These are phyloP conservation scores for Fagopyrum esculentum DNA, from an alignment of 148 eudicot genomes.

Conservation along the genomic window DNA sequence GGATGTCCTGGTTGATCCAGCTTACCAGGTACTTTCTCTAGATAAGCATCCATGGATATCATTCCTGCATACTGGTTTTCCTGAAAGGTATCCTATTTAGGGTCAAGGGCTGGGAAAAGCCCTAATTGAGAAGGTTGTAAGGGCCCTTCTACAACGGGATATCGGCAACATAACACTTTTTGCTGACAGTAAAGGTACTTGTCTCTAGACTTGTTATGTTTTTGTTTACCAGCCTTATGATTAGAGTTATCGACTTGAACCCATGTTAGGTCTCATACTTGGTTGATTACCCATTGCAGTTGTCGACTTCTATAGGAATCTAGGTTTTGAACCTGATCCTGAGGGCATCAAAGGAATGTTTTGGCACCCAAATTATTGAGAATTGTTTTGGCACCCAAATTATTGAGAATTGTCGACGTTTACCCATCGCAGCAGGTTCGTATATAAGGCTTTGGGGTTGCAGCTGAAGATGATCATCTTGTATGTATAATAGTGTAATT, in stretches of 20 bases:
- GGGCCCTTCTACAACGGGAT: conserved; percentile 88
- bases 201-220: background rate
- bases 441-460: background rate
- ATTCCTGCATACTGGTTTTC: background rate
- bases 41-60: conserved; percentile 4
- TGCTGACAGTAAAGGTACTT: conserved; percentile 74
- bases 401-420: conserved; percentile 15
- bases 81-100: background rate
- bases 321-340: conserved; percentile 91
- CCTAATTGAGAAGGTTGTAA: conserved; percentile 84
- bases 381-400: conserved; percentile 67
- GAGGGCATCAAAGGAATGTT: conserved; percentile 99
- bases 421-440: background rate
- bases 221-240: background rate
- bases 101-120: conserved; percentile 98
- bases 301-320: conserved; percentile 76
- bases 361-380: conserved; percentile 72
- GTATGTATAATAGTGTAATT: background rate
- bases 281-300: conserved; percentile 40
- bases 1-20: conserved; percentile 97
- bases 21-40: conserved; percentile 66
- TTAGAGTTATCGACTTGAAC: background rate
- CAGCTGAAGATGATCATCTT: background rate
- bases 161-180: conserved; percentile 89
- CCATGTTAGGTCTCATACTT: background rate